Conservation (phyloP, 768 basidiomycete genomes). For the Mycena maculata region DNA sequence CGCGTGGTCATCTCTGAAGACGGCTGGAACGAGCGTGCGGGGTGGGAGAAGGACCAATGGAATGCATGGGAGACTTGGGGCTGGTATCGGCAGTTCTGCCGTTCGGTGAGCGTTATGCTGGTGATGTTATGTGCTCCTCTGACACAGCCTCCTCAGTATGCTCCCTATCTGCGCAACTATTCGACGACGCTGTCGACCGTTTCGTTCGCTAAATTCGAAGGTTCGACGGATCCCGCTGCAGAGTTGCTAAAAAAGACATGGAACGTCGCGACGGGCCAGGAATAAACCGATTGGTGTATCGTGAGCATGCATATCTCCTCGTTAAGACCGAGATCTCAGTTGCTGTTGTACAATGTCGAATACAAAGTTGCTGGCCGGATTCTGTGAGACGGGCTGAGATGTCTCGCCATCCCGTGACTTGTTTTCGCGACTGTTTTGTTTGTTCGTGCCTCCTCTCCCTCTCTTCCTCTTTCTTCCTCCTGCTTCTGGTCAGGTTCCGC, state of each 20-base stretch:
- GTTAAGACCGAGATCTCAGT: not conserved
- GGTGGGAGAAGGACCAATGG: slow-evolving; percentile 84
- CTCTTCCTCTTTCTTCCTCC: slow-evolving; percentile 24
- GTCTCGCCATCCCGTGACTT: slow-evolving; percentile 32
- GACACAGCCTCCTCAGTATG: slow-evolving; percentile 63
- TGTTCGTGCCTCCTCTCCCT: slow-evolving; percentile 28
- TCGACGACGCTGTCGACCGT: slow-evolving; percentile 75
- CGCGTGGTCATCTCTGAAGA: slow-evolving; percentile 70
- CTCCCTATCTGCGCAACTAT: slow-evolving; percentile 82
- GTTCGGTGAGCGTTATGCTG: slow-evolving; percentile 64
- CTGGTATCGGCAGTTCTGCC: slow-evolving; percentile 92
- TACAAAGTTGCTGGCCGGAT: not conserved
- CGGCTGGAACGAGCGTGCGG: slow-evolving; percentile 76
- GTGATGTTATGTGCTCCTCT: not conserved
- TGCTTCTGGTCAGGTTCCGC: slow-evolving; percentile 29
- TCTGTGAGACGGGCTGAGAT: too few species aligned
- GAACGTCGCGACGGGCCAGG: slow-evolving; percentile 77
- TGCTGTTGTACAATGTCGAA: not conserved
- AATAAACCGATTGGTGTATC: slow-evolving; percentile 32
- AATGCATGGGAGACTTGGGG: slow-evolving; percentile 89
- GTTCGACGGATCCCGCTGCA: slow-evolving; percentile 65
- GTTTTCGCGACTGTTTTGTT: not conserved
- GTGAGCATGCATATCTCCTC: slow-evolving; percentile 13
- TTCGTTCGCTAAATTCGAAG: slow-evolving; percentile 74
- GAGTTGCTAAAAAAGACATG: slow-evolving; percentile 74